phyloP scores from a whole-genome alignment of 129 eudicot species.

The Calendula officinalis region DNA sequence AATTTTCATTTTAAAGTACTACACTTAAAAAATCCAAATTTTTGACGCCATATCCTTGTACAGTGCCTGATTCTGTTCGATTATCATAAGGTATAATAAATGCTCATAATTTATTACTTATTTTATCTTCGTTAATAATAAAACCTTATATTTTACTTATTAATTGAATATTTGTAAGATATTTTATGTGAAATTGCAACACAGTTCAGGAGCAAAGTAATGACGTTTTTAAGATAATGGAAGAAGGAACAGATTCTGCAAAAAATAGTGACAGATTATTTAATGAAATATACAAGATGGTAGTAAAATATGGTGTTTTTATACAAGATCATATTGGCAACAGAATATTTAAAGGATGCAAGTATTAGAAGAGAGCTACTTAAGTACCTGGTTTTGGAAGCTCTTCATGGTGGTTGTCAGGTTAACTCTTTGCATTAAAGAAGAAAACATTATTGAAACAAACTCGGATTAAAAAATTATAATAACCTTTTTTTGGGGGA shows the following conservation, averaged over 20 bases:
- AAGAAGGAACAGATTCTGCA: conserved; percentile 81
- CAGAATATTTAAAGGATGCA: conserved; percentile 95
- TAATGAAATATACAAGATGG: neutral
- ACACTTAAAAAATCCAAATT: too few relatives aligned
- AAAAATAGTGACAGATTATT: conserved; percentile 36
- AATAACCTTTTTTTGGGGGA: too few relatives aligned
- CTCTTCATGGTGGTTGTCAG: conserved; percentile 99
- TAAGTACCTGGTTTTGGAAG: conserved; percentile 91
- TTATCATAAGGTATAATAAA: too few relatives aligned
- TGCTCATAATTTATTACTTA: too few relatives aligned
- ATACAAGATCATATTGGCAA: conserved; percentile 89
- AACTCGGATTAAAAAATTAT: too few relatives aligned
- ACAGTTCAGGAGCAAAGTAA: conserved; percentile 75
- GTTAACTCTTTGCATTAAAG: conserved; percentile 40
- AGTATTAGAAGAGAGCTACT: conserved; percentile 76
- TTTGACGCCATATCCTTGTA: too few relatives aligned
- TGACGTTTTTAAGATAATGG: conserved; percentile 79
- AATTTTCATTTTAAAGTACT: too few relatives aligned
- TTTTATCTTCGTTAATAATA: too few relatives aligned
- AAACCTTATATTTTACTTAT: too few relatives aligned
- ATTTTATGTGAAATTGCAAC: conserved; percentile 94
- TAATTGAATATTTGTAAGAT: too few relatives aligned
- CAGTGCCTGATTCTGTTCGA: too few relatives aligned
- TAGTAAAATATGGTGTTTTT: neutral
- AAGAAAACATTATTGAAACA: too few relatives aligned